A percentile compares a stretch with the other conserved stretches of the same genome.
These are phyloP conservation scores for Coemansia sp. DNA, from an alignment of 192 early-diverging fungal genomes.

Conservation along the genomic window DNA sequence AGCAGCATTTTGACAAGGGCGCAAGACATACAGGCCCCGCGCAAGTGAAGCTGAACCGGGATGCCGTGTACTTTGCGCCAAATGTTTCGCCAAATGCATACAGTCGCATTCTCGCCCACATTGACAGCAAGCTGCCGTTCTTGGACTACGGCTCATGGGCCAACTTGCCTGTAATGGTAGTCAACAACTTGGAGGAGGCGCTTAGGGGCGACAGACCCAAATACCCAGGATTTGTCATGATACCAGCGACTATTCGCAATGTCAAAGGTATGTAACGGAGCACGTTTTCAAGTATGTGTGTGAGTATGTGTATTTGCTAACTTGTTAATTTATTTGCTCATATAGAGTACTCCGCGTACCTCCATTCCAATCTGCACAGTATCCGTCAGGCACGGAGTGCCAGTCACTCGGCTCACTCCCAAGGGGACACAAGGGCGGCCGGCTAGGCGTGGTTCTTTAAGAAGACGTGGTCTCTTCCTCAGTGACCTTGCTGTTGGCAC, in stretches of 20 bases:
- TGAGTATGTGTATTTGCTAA: neutral
- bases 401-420: neutral
- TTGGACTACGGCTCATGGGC: conserved; percentile 36
- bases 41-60: conserved; percentile 12
- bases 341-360: conserved; percentile 19
- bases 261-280: conserved; percentile 5
- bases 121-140: conserved; percentile 30
- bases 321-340: neutral
- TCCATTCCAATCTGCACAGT: conserved; percentile 8
- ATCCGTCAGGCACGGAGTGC: conserved; percentile 3
- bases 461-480: neutral
- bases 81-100: conserved; percentile 23
- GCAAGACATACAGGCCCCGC: conserved; percentile 6
- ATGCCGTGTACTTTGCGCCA: conserved; percentile 35
- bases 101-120: neutral
- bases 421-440: neutral
- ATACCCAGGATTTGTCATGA: conserved; percentile 41
- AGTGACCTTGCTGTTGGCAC: conserved; percentile 13
- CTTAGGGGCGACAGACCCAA: conserved; percentile 8
- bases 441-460: neutral
- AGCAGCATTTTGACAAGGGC: neutral
- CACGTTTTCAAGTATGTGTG: neutral
- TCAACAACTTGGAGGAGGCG: conserved; percentile 23
- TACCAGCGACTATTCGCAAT: conserved; percentile 10
- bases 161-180: conserved; percentile 46